phyloP scores from a whole-genome alignment of 768 basidiomycete species.

The Tricholoma matsutake region DNA sequence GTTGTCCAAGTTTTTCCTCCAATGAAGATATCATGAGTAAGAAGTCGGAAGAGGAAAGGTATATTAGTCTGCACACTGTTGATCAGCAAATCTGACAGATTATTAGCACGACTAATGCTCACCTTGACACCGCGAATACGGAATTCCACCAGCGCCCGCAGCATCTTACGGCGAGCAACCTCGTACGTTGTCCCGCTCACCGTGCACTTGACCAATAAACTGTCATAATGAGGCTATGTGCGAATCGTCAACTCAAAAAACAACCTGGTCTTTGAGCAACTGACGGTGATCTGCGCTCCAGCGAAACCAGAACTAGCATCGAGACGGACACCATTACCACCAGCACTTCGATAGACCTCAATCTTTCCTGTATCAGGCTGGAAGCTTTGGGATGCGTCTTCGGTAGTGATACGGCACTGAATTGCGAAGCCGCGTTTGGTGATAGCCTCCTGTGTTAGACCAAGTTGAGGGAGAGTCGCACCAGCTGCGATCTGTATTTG shows the following conservation, averaged over 20 bases:
- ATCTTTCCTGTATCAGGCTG: conserved; percentile 99
- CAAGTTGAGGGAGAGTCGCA: conserved; percentile 91
- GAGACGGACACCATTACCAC: conserved; percentile 96
- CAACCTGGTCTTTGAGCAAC: conserved; percentile 4
- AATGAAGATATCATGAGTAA: conserved; percentile 96
- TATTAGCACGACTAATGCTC: background rate
- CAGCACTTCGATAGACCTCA: conserved; percentile 97
- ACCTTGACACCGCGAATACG: conserved; percentile 98
- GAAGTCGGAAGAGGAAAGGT: conserved; percentile 96
- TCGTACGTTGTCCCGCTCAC: conserved; percentile 98
- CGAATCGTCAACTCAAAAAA: background rate
- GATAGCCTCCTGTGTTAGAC: conserved; percentile 93
- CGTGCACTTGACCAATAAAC: conserved; percentile 92
- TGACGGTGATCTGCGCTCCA: conserved; percentile 95
- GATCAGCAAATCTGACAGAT: background rate
- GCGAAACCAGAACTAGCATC: conserved; percentile 98
- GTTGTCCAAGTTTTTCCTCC: conserved; percentile 99
- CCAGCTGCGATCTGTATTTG: conserved; percentile 99
- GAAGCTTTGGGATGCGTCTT: conserved; percentile 90
- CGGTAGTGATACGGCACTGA: conserved; percentile 97
- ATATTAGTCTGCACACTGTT: conserved; percentile 78
- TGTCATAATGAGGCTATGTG: conserved; percentile 94
- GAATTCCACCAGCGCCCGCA: conserved; percentile 99
- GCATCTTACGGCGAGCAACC: conserved; percentile 98
- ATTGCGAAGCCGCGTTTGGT: conserved; percentile 96